phyloP scores from a whole-genome alignment of 2,329 filamentous ascomycete species.

The Diatrype stigma region DNA sequence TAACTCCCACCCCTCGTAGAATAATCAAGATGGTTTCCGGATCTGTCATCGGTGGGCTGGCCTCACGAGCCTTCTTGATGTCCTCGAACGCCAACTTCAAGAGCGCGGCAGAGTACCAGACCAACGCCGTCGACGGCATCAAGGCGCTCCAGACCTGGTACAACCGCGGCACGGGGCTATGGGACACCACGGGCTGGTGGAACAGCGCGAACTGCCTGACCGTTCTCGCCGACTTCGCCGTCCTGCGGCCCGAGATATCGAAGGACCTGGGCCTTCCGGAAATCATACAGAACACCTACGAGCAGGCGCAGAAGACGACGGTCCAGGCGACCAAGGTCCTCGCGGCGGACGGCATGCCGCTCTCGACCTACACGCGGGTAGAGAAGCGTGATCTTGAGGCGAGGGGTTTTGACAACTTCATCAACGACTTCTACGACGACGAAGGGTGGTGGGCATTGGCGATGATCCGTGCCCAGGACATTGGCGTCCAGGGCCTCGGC shows the following conservation, averaged over 20 bases:
- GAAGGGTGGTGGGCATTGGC: slow-evolving; percentile 61
- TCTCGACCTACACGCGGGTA: slow-evolving; percentile 23
- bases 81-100: slow-evolving; percentile 21
- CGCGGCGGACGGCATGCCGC: slow-evolving; percentile 17
- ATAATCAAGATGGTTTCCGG: slow-evolving; percentile 29
- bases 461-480: slow-evolving; percentile 50
- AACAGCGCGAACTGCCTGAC: slow-evolving; percentile 57
- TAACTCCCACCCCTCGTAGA: too few relatives aligned
- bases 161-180: slow-evolving; percentile 48
- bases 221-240: slow-evolving; percentile 40
- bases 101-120: slow-evolving; percentile 18
- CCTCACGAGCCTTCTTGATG: slow-evolving; percentile 27
- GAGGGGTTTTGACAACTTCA: slow-evolving; percentile 40
- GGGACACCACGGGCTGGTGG: slow-evolving; percentile 58
- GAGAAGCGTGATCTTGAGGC: slow-evolving; percentile 19
- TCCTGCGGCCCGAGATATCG: slow-evolving; percentile 10
- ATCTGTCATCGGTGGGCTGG: slow-evolving; percentile 24
- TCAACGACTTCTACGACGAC: slow-evolving; percentile 57
- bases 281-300: slow-evolving; percentile 27
- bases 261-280: slow-evolving; percentile 19
- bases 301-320: slow-evolving; percentile 25
- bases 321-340: slow-evolving; percentile 22
- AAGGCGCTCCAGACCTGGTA: slow-evolving; percentile 49
- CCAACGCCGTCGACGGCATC: slow-evolving; percentile 20
- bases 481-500: slow-evolving; percentile 31